These are phyloP conservation scores for Clitocybe nebularis DNA, from an alignment of 1,284 basidiomycete species.

Conservation along the genomic window DNA sequence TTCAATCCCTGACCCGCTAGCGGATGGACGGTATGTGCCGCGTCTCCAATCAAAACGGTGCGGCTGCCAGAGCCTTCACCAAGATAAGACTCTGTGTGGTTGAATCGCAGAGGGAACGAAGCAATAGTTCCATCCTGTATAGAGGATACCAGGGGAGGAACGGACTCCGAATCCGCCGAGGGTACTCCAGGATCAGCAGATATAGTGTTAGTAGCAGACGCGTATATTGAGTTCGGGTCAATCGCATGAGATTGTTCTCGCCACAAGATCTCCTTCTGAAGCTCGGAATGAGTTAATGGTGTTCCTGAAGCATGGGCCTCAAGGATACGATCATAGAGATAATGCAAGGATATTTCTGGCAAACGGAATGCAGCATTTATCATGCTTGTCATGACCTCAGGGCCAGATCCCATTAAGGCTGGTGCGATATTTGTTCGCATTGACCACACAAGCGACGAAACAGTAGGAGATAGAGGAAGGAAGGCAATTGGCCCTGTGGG, in stretches of 20 bases:
- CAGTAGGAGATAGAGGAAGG: constrained; percentile 75
- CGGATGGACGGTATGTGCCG: constrained; percentile 94
- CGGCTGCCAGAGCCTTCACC: constrained; percentile 65
- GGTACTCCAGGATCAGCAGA: constrained; percentile 46
- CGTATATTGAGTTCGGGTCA: constrained; percentile 57
- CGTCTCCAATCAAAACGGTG: constrained; percentile 92
- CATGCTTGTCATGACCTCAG: constrained; percentile 66
- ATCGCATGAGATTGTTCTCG: constrained; percentile 67
- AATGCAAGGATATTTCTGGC: constrained; percentile 71
- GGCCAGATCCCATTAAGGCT: constrained; percentile 67
- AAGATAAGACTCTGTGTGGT: constrained; percentile 86
- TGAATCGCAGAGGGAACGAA: constrained; percentile 87
- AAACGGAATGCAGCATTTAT: constrained; percentile 92
- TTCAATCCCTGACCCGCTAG: constrained; percentile 98
- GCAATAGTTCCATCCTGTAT: constrained; percentile 80
- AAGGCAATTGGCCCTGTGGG: constrained; percentile 96
- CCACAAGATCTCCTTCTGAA: constrained; percentile 62
- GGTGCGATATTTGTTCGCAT: constrained; percentile 77
- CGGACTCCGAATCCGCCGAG: constrained; percentile 52
- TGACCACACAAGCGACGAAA: constrained; percentile 94
- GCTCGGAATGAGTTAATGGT: constrained; percentile 40
- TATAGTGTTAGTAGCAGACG: constrained; percentile 37
- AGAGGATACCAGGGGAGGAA: constrained; percentile 75
- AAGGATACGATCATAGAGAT: constrained; percentile 63
- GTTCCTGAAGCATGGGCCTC: constrained; percentile 43